phyloP scores from a whole-genome alignment of 768 basidiomycete species.

The Cystofilobasidium capitatum region DNA sequence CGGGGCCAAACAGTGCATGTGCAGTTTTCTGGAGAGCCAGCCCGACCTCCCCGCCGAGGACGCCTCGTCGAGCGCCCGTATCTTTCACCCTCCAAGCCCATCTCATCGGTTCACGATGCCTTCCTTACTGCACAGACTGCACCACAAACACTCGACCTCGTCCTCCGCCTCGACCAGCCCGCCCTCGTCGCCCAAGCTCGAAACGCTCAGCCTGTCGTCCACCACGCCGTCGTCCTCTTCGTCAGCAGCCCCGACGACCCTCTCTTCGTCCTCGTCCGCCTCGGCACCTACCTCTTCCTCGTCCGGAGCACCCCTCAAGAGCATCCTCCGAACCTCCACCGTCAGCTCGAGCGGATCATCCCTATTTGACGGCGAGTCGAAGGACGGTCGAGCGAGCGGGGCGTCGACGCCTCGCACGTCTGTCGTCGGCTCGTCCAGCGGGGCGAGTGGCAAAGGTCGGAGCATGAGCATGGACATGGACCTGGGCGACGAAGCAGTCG shows the following conservation, averaged over 20 bases:
- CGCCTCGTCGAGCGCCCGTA: no score
- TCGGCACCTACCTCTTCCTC: neutral
- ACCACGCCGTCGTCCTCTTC: neutral
- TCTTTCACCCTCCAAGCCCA: no score
- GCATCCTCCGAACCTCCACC: constrained; percentile 7
- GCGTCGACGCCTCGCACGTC: constrained; percentile 6
- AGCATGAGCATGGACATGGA: neutral
- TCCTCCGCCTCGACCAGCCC: neutral
- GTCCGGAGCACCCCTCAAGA: neutral
- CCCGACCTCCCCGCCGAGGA: no score
- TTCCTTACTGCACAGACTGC: neutral
- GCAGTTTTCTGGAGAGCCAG: no score
- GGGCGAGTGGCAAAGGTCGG: neutral
- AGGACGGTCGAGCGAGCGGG: neutral
- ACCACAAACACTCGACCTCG: neutral
- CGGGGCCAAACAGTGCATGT: no score
- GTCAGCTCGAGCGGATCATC: neutral
- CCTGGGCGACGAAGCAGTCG: constrained; percentile 1
- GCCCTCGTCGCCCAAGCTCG: constrained; percentile 4
- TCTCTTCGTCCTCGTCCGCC: neutral
- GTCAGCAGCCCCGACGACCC: neutral
- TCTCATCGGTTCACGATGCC: neutral
- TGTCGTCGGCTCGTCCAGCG: neutral
- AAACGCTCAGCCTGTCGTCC: neutral
- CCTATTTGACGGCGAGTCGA: neutral